A percentile compares a stretch with the other conserved stretches of the same genome.
phyloP scores from a whole-genome alignment of 306 rosid species.

The Pyrus bretschneideri region DNA sequence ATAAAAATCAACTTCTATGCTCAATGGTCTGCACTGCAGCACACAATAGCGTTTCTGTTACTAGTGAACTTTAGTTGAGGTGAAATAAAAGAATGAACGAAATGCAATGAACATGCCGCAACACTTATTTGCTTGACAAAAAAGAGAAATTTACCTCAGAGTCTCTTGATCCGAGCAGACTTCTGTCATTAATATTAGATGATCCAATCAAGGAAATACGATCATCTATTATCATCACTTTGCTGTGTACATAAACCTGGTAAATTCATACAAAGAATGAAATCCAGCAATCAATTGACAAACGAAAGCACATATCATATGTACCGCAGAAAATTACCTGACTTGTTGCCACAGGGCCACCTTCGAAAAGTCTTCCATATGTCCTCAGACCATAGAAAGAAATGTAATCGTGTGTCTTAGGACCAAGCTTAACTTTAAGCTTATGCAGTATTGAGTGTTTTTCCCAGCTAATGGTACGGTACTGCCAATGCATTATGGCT shows the following conservation, averaged over 20 bases:
- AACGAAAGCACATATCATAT: not conserved
- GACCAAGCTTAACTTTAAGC: constrained; percentile 28
- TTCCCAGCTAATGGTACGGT: constrained; percentile 39
- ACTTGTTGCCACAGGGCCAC: constrained; percentile 42
- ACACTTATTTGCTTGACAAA: not conserved
- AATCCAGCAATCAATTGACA: not conserved
- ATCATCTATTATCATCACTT: constrained; percentile 44
- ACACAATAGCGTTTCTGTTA: not conserved
- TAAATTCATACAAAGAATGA: not conserved
- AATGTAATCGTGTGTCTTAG: constrained; percentile 39
- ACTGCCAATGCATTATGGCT: constrained; percentile 54
- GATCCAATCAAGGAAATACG: constrained; percentile 40
- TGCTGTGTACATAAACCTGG: constrained; percentile 50
- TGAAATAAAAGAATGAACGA: not conserved
- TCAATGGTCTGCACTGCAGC: not conserved
- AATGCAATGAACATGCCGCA: not conserved
- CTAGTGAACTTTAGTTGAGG: not conserved
- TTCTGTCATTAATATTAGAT: constrained; percentile 44
- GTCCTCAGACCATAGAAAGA: constrained; percentile 44
- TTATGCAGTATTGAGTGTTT: constrained; percentile 37
- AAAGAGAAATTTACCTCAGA: constrained; percentile 29
- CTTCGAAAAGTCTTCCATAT: constrained; percentile 39
- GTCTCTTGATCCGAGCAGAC: constrained; percentile 51
- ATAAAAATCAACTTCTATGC: not conserved
- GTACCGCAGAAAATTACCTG: constrained; percentile 24